Evolutionary conservation across 768 basidiomycete genomes (phyloP), one percentile per base, ranked within the genome.

Genomic region (Rhodosporidiobolus odoratus): DNA sequence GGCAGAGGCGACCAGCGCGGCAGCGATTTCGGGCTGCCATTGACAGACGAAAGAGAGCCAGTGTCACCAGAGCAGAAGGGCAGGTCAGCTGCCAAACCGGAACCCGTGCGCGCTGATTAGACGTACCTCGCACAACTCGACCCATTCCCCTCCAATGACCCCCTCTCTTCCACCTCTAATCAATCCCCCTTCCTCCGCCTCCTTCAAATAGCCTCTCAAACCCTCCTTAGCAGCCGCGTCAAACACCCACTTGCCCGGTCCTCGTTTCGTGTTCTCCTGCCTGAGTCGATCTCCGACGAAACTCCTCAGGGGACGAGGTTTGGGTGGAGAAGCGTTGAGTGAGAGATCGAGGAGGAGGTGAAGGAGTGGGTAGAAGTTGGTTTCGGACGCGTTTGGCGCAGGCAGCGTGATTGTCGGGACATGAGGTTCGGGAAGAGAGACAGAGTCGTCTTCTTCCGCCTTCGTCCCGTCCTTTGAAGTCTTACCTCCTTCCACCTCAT

Each of bases 381-480:
- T n/a, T 8, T 15, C 27, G 52, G 52, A 30, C 27, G 52, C 21
- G 52, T 8, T 9, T 27, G 57, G 21, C 43, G 48, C 9, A n/a
- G 9, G 48, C 21, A 23, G 12, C 15, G 48, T 17, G n/a, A 23
- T 3, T 34, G 32, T 9, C 5, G n/a, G 25, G 34, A 37, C 21
- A 67, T 17, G 58, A 53, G 53, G 40, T 96, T 82, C 5, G 9
- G 34, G 21, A 50, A 25, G 23, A 27, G 50, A 52, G 50, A n/a
- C 30, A 4, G 15, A 7, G 19, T 25, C 35, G 17, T 23, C 54
- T 4, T 4, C 21, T 3, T 38, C 35, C 35, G 4, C 54, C 54
- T 38, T 13, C 34, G 2, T 38, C 21, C 35, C 32, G 15, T 35
- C 32, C 54, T 50, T 50, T 45, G 12, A 45, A 45, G 43, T 23